phyloP scores from a whole-genome alignment of 768 basidiomycete genomes.

The Suillus ampliporus region DNA sequence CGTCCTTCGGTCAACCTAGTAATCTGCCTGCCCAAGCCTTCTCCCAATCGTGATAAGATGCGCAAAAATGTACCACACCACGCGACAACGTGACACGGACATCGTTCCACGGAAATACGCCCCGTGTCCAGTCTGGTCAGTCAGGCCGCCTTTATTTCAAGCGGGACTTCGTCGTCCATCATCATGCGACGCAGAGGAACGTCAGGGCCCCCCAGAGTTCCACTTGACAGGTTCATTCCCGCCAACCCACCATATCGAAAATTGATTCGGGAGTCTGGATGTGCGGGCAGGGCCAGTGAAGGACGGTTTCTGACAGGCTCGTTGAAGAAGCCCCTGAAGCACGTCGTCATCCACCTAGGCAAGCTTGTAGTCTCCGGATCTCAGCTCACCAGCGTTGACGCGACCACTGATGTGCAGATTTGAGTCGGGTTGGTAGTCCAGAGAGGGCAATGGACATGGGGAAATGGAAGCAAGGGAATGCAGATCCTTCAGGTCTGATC shows the following conservation, averaged over 20 bases:
- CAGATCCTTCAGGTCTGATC: no score
- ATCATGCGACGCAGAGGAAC: not conserved
- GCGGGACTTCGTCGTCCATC: not conserved
- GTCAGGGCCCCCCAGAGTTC: not conserved
- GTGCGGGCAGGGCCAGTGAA: not conserved
- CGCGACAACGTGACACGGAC: not conserved
- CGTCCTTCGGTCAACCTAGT: no score
- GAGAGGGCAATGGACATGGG: slow-evolving; percentile 39
- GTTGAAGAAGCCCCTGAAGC: slow-evolving; percentile 40
- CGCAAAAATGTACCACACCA: not conserved
- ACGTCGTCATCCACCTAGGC: not conserved
- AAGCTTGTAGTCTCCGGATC: not conserved
- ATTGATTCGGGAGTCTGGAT: not conserved
- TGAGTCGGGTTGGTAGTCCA: slow-evolving; percentile 8
- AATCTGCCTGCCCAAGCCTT: not conserved
- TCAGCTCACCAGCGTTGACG: no score
- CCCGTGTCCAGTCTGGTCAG: not conserved
- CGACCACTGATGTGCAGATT: no score
- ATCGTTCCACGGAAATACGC: not conserved
- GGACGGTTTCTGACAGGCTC: slow-evolving; percentile 25
- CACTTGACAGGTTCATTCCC: not conserved
- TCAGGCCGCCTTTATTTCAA: not conserved
- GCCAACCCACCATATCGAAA: no score
- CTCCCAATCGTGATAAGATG: not conserved
- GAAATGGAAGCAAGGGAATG: slow-evolving; percentile 42